Conservation (phyloP, 2,329 filamentous ascomycete genomes). For the Ceratocystis destructans region DNA sequence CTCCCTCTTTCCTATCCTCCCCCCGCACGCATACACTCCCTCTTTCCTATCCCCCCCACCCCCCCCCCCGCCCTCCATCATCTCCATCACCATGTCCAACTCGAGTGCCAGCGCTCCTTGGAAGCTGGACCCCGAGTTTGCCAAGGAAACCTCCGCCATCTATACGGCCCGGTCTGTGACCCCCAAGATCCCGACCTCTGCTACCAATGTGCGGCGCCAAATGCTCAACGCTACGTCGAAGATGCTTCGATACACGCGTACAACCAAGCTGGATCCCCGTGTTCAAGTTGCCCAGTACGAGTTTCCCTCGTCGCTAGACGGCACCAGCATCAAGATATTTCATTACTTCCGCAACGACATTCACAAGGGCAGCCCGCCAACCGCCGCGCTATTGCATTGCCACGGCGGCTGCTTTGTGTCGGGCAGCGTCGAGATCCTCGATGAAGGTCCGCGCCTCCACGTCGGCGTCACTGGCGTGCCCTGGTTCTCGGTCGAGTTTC, state of each 20-base stretch:
- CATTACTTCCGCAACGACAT: conserved; percentile 10
- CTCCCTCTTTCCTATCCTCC: not conserved
- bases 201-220: conserved; percentile 8
- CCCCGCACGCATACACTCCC: not conserved
- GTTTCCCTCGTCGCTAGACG: conserved; percentile 6
- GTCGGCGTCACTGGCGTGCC: conserved; percentile 28
- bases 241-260: conserved; percentile 13
- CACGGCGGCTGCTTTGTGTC: conserved; percentile 33
- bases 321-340: conserved; percentile 7
- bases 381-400: conserved; percentile 27
- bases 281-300: conserved; percentile 9
- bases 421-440: conserved; percentile 25
- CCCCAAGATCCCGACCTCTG: conserved; percentile 3
- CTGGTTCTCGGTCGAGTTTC: conserved; percentile 30
- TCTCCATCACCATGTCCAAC: not conserved
- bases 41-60: not conserved
- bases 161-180: conserved; percentile 7
- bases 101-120: conserved; percentile 1
- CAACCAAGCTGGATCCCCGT: not conserved
- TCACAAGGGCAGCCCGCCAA: conserved; percentile 3
- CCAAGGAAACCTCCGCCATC: conserved; percentile 2
- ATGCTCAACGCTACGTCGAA: conserved; percentile 12
- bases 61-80: not conserved
- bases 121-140: conserved; percentile 9
- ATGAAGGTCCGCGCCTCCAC: conserved; percentile 27